Conservation (phyloP, 164 flowering plant species). For the Cinnamomum micranthum region DNA sequence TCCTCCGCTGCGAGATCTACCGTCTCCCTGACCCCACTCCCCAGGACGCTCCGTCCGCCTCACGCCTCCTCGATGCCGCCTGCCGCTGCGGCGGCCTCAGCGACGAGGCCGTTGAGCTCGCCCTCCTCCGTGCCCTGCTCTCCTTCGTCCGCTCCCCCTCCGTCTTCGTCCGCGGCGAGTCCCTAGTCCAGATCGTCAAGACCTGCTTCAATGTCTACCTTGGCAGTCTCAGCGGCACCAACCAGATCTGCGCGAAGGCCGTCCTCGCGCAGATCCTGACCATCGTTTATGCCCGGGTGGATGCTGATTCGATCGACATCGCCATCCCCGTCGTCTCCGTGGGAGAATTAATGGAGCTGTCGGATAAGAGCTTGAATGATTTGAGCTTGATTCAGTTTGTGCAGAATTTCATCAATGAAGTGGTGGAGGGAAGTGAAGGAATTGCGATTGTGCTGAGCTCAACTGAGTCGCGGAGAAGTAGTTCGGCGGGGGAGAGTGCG, state of each 20-base stretch:
- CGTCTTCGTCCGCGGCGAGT: conserved; percentile 62
- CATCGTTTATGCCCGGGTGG: conserved; percentile 70
- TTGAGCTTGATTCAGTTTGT: conserved; percentile 63
- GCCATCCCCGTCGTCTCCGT: conserved; percentile 44
- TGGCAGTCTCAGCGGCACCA: conserved; percentile 71
- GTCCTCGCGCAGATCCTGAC: conserved; percentile 83
- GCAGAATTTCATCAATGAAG: conserved; percentile 71
- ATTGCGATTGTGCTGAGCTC: conserved; percentile 20
- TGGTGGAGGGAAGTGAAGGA: conserved; percentile 43
- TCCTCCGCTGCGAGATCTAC: conserved; percentile 58
- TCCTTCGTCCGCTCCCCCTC: conserved; percentile 57
- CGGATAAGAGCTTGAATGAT: conserved; percentile 80
- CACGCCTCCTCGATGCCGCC: conserved; percentile 46
- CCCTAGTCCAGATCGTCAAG: conserved; percentile 57
- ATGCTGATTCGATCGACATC: conserved; percentile 63
- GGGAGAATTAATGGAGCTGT: conserved; percentile 59
- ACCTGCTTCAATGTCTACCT: conserved; percentile 89
- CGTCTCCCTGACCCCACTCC: conserved; percentile 5
- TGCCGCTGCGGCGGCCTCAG: conserved; percentile 57
- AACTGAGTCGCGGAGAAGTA: background rate
- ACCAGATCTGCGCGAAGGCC: conserved; percentile 94
- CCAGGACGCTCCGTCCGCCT: conserved; percentile 2
- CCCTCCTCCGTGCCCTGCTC: conserved; percentile 49
- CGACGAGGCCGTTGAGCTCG: conserved; percentile 77
- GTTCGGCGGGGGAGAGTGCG: no score